Evolutionary conservation across 2,329 filamentous ascomycete genomes (phyloP).

Genomic region (Sarocladium brachiariae): DNA sequence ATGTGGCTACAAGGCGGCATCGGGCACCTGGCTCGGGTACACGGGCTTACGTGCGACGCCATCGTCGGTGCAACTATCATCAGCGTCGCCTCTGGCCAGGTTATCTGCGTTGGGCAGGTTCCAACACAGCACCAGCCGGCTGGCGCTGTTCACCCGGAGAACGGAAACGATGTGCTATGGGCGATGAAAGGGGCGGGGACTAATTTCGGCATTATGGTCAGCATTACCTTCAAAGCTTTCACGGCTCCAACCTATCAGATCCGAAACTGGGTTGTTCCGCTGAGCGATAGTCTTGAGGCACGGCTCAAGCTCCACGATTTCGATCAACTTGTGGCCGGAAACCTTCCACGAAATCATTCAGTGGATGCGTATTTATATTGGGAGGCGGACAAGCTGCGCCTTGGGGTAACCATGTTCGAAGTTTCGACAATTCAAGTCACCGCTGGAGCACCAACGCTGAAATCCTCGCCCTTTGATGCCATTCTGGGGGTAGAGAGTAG

Average conservation of each 20-base stretch:
- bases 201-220: constrained; percentile 52
- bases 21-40: constrained; percentile 46
- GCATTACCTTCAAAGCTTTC: constrained; percentile 42
- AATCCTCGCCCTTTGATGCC: not conserved
- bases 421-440: constrained; percentile 19
- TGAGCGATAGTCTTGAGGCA: constrained; percentile 24
- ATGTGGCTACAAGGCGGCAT: constrained; percentile 60
- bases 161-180: constrained; percentile 49
- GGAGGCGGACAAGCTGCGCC: constrained; percentile 34
- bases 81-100: constrained; percentile 37
- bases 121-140: constrained; percentile 36
- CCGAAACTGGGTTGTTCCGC: constrained; percentile 33
- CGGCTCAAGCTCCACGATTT: constrained; percentile 31
- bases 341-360: constrained; percentile 37
- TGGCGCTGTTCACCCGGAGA: constrained; percentile 33
- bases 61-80: constrained; percentile 55
- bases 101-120: constrained; percentile 46
- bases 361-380: constrained; percentile 51
- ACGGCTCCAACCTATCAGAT: constrained; percentile 32
- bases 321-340: constrained; percentile 28
- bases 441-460: not conserved
- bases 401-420: constrained; percentile 47
- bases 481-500: constrained; percentile 27
- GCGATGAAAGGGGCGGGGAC: constrained; percentile 51
- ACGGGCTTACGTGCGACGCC: constrained; percentile 53